Base-by-base conservation (phyloP, 257 asterid genomes). In the Jacaranda mimosifolia region DNA sequence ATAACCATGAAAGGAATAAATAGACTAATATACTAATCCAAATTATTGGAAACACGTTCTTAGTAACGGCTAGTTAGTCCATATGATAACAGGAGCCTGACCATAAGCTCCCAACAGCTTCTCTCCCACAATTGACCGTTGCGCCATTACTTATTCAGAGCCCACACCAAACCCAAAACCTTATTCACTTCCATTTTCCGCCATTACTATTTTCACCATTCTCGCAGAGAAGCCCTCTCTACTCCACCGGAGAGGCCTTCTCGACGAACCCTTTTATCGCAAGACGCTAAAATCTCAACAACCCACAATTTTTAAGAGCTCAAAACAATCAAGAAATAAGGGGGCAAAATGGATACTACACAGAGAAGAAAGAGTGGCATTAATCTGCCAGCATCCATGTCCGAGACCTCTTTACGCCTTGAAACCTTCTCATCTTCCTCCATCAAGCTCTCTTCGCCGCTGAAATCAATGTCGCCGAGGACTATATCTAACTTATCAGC, bases 381-480 rank as follows among this genome's bases (percentile, higher is more conserved):
- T 49, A 92, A 87, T 66, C 88, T 92, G 53, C 98, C 98, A 38
- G 76, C 96, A 9, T 74, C 96, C 13, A 92, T 94, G 98, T 88
- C 97, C 0, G 91, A 81, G 75, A 79, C 96, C 15, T 83, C 91
- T 46, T 79, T 93, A 17, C 94, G 95, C 56, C 91, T 94, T 36
- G 86, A 92, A 9, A 80, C 94, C 40, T 75, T 84, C 63, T 85
- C 97, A 2, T 72, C 91, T 66, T 49, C 80, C 69, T 58, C 86
- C 18, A 74, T 77, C 46, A 84, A 82, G 73, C 83, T 90, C 19
- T 79, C 92, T 0, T 94, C 99, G 12, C 99, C 98, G 6, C 75
- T 90, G 78, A 88, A 88, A 73, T 87, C 97, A 43, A 95, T 93
- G 97, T 95, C 99, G 0, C 99, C 99, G 15, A 82, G 98, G 90